Base-by-base conservation (phyloP, 768 basidiomycete species). In the Naganishia vishniacii region DNA sequence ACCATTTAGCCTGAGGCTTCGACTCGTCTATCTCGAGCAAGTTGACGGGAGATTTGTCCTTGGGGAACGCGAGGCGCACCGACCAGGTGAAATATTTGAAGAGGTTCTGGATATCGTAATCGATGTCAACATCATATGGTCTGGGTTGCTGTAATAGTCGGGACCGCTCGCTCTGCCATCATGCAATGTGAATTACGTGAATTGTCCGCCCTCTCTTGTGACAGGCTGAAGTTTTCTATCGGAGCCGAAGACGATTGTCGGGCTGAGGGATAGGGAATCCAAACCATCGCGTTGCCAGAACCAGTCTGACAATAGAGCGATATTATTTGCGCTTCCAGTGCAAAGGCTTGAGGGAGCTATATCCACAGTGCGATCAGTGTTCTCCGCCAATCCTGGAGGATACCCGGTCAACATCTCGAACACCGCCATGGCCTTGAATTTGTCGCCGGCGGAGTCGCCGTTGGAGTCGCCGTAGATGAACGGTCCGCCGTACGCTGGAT, bases 401-500 rank as follows among this genome's bases (percentile, higher is more conserved):
- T 25, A 20, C 29, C 48, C 48, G 25, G 48, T 48, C 48, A 48
- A 29, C 48, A 48, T 48, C 18, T 48, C 48, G 23, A 48, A 16
- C 12, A 48, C 16, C 6, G 48, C 48, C 48, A 48, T 48, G 29
- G 48, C 29, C 26, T 29, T 29, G 26, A 48, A 48, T 29, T 48
- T 48, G 48, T 48, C 29, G 25, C 29, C 48, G 6, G 16, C 26
- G 48, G 48, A 26, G 29, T 28, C 26, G 34, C 29, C 48, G 6
- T 29, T 29, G 48, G 48, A 26, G 29, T 28, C 26, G 34, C 15
- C 15, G 34, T 7, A 7, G 34, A 15, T 15, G 34, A 37, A 37
- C 34, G 34, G 34, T 37, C 34, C 34, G 16, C 25, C 48, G 48
- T 48, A 48, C 12, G 48, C 25, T 28, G 48, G 26, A 6, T 23